These are phyloP conservation scores for Cystobasidiopsis lactophilus DNA, from an alignment of 768 basidiomycete species.

Conservation along the genomic window DNA sequence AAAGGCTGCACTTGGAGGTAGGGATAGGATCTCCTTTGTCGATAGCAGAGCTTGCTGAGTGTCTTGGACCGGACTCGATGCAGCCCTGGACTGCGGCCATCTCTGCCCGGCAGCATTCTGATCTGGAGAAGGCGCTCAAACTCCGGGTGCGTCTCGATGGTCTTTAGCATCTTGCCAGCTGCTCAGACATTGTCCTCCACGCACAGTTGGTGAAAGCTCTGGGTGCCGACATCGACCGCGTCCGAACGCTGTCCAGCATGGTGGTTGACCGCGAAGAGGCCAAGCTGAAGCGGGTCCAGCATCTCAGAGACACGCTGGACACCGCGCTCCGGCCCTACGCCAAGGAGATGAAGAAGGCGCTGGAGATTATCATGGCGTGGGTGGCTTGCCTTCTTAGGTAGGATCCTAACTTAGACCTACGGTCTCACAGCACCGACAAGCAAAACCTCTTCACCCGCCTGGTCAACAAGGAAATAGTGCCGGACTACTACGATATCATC, in stretches of 20 bases:
- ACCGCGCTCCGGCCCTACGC: slow-evolving; percentile 46
- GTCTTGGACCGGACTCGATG: slow-evolving; percentile 1
- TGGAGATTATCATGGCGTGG: slow-evolving; percentile 51
- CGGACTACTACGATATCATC: slow-evolving; percentile 76
- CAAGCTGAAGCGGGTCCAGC: slow-evolving; percentile 47
- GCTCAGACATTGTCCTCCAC: neutral
- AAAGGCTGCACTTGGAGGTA: slow-evolving; percentile 69
- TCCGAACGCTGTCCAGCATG: slow-evolving; percentile 43
- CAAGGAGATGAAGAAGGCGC: slow-evolving; percentile 36
- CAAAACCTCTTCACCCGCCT: slow-evolving; percentile 47
- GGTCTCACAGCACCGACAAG: slow-evolving; percentile 26
- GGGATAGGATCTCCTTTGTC: slow-evolving; percentile 3
- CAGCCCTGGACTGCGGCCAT: slow-evolving; percentile 76
- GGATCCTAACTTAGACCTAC: neutral
- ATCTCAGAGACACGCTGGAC: slow-evolving; percentile 44
- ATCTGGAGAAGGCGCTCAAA: slow-evolving; percentile 60
- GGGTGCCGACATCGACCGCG: slow-evolving; percentile 50
- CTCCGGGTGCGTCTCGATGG: slow-evolving; percentile 43
- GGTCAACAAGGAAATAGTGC: slow-evolving; percentile 54
- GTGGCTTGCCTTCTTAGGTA: slow-evolving; percentile 19
- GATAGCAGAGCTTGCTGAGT: neutral
- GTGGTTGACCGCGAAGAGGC: slow-evolving; percentile 56
- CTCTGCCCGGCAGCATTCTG: slow-evolving; percentile 38
- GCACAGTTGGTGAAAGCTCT: slow-evolving; percentile 39
- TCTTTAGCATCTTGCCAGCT: neutral